A percentile compares a stretch with the other conserved stretches of the same genome.
phyloP scores from a whole-genome alignment of 2,329 filamentous ascomycete species.

The Fusarium avenaceum region DNA sequence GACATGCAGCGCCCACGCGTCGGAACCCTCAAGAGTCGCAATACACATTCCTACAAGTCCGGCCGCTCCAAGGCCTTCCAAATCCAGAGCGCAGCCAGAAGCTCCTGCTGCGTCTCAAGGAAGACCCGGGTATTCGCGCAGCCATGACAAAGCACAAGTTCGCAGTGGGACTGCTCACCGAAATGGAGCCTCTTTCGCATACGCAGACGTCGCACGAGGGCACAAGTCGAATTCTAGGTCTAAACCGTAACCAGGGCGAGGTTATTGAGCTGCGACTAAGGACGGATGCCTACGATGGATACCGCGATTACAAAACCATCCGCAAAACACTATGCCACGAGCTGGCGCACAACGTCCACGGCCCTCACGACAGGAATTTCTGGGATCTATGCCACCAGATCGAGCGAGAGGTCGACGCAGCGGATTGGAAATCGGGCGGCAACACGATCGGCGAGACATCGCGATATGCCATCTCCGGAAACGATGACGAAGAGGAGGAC shows the following conservation, averaged over 20 bases:
- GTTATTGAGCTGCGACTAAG: constrained; percentile 90
- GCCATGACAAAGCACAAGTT: constrained; percentile 89
- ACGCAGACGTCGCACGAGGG: constrained; percentile 79
- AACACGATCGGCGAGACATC: constrained; percentile 74
- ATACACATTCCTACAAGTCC: constrained; percentile 86
- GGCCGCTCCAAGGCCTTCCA: constrained; percentile 82
- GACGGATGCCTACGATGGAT: constrained; percentile 96
- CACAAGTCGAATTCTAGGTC: constrained; percentile 80
- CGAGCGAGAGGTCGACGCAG: constrained; percentile 84
- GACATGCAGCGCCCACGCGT: constrained; percentile 24
- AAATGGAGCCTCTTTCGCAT: constrained; percentile 92
- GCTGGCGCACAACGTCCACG: constrained; percentile 90
- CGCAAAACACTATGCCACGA: constrained; percentile 95
- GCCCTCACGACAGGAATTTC: constrained; percentile 86
- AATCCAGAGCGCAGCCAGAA: constrained; percentile 77
- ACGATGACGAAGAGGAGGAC: constrained; percentile 64
- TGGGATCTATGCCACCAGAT: constrained; percentile 91
- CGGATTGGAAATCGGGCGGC: constrained; percentile 83
- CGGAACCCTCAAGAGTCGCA: constrained; percentile 65
- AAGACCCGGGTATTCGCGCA: constrained; percentile 86
- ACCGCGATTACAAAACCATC: constrained; percentile 91
- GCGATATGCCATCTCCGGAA: constrained; percentile 68
- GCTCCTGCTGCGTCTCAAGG: constrained; percentile 81
- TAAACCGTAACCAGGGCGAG: constrained; percentile 90
- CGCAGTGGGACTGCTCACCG: constrained; percentile 86